Percentiles rank a stretch among this genome's conserved stretches.
Conservation (phyloP, 306 rosid genomes). For the Pterocarpus macrocarpus region DNA sequence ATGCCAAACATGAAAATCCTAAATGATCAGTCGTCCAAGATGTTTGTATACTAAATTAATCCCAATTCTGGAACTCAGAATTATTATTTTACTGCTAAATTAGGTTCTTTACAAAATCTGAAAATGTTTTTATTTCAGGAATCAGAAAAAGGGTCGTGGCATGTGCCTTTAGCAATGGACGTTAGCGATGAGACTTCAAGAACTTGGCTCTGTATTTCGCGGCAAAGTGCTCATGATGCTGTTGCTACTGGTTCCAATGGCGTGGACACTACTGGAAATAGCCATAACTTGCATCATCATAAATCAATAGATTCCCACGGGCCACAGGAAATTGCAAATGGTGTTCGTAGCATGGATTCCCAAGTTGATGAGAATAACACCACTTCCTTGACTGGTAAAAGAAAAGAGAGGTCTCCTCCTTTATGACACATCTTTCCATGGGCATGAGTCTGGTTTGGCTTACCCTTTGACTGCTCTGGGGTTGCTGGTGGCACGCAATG, state of each 20-base stretch:
- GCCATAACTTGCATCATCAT: slow-evolving; percentile 7
- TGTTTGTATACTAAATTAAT: background rate
- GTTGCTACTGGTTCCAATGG: slow-evolving; percentile 29
- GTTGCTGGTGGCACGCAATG: slow-evolving; percentile 10
- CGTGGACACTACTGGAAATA: slow-evolving; percentile 45
- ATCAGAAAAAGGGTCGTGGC: slow-evolving; percentile 86
- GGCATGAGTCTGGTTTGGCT: background rate
- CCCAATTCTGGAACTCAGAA: background rate
- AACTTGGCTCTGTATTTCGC: slow-evolving; percentile 85
- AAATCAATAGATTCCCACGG: slow-evolving; percentile 18
- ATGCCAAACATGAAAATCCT: slow-evolving; percentile 19
- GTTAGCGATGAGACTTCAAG: slow-evolving; percentile 51
- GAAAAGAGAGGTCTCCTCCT: slow-evolving; percentile 76
- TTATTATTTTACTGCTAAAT: background rate
- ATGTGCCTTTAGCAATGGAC: slow-evolving; percentile 66
- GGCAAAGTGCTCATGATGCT: slow-evolving; percentile 47
- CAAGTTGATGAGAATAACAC: slow-evolving; percentile 42
- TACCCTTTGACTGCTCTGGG: background rate
- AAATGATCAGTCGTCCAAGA: slow-evolving; percentile 16
- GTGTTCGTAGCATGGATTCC: slow-evolving; percentile 33
- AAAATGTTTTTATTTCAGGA: slow-evolving; percentile 65
- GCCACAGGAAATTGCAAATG: slow-evolving; percentile 30
- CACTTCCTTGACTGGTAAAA: slow-evolving; percentile 59
- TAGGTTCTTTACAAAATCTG: slow-evolving; percentile 24
- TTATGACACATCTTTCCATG: slow-evolving; percentile 39